Percentiles rank a stretch among this genome's conserved stretches.
These are phyloP conservation scores for Metarhizium guizhouense DNA, from an alignment of 2,329 filamentous ascomycete species.

Conservation along the genomic window DNA sequence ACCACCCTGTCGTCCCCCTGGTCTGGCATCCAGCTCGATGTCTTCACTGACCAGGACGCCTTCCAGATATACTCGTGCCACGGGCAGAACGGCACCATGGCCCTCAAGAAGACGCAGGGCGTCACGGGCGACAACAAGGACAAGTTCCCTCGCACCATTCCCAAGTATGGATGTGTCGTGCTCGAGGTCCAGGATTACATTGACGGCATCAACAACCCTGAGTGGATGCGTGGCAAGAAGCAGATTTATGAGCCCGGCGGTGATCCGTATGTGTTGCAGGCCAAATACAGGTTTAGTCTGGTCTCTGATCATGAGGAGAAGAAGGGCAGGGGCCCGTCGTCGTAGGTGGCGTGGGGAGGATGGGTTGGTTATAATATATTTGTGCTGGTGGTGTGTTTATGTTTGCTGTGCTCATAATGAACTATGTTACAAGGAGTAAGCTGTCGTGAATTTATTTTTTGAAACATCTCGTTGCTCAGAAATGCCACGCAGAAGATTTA, in stretches of 20 bases:
- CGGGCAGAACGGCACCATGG: constrained; percentile 60
- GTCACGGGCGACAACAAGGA: constrained; percentile 35
- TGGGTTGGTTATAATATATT: too few species aligned
- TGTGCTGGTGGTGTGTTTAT: too few species aligned
- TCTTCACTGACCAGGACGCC: constrained; percentile 76
- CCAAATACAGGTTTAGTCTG: constrained; percentile 51
- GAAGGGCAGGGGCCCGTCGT: neutral
- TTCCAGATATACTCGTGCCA: constrained; percentile 85
- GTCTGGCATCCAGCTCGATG: constrained; percentile 76
- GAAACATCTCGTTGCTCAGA: too few species aligned
- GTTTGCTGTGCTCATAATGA: too few species aligned
- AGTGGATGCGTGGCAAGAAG: constrained; percentile 61
- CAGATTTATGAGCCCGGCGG: constrained; percentile 52
- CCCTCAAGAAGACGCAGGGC: constrained; percentile 64
- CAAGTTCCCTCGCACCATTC: constrained; percentile 52
- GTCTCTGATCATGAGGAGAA: constrained; percentile 10
- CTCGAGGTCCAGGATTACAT: constrained; percentile 93
- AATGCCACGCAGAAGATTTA: too few species aligned
- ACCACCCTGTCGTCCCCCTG: constrained; percentile 62
- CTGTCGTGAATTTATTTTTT: too few species aligned
- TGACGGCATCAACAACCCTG: constrained; percentile 83
- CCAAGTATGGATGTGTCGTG: constrained; percentile 76
- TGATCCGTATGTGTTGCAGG: constrained; percentile 53
- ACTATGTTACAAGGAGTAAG: too few species aligned
- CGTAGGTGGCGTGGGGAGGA: too few species aligned